phyloP scores from a whole-genome alignment of 371 early-diverging fungal genomes.

The Smittium culicis region DNA sequence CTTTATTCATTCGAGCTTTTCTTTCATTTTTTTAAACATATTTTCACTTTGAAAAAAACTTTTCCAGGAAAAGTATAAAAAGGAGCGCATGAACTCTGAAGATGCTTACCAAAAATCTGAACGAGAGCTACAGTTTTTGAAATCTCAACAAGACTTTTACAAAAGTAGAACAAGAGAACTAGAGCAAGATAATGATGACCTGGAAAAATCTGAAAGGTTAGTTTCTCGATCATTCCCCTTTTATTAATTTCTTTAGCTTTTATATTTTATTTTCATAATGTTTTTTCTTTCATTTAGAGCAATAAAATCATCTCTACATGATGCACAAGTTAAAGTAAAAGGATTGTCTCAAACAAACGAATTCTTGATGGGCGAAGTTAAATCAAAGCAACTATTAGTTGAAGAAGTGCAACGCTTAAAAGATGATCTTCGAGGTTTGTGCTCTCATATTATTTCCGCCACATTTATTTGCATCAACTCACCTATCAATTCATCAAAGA shows the following conservation, averaged over 20 bases:
- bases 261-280: constrained; percentile 19
- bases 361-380: constrained; percentile 50
- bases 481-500: no score
- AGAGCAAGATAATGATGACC: constrained; percentile 65
- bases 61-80: constrained; percentile 42
- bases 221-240: constrained; percentile 5
- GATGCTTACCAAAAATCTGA: constrained; percentile 49
- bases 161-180: constrained; percentile 55
- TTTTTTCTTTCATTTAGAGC: constrained; percentile 24
- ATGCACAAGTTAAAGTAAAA: constrained; percentile 53
- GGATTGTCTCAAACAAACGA: constrained; percentile 53
- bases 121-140: constrained; percentile 55
- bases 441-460: constrained; percentile 33
- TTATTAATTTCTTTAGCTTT: neutral
- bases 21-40: no score
- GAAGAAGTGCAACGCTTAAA: constrained; percentile 64
- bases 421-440: constrained; percentile 46
- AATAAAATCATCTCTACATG: constrained; percentile 50
- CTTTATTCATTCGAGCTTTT: no score
- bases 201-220: constrained; percentile 47
- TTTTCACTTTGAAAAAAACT: neutral
- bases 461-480: no score
- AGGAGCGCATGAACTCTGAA: constrained; percentile 43
- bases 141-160: constrained; percentile 54
- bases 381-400: constrained; percentile 45